Evolutionary conservation across 2,329 filamentous ascomycete genomes (phyloP), one percentile per base, ranked within the genome.

Genomic region (Teratosphaeria zuluensis): DNA sequence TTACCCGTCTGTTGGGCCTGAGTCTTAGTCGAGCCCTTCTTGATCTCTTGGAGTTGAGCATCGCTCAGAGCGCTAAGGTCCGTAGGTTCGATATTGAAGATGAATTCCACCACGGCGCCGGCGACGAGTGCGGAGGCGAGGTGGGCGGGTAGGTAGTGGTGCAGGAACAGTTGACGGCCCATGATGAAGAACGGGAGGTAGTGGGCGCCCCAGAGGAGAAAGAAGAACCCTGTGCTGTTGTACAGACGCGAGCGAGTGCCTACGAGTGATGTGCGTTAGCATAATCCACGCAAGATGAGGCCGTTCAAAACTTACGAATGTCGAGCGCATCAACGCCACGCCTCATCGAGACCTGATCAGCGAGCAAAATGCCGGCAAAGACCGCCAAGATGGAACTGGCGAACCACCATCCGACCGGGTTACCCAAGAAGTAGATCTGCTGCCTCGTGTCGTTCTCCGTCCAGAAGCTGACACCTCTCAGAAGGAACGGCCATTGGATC

Each of bases 171-270:
- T 74, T 99, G 92, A 68, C 92, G 91, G 59, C 92, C 92, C 92
- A 99, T 99, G 63, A 96, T 84, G 78, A 86, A 99, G 80, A 99
- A 99, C 56, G 92, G 92, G 74, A 96, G 85, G 79, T 96, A 99
- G 74, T 99, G 94, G 1, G 91, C 92, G 14, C 90, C 91, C 94
- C 94, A 99, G 58, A 91, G 90, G 59, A 99, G 84, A 84, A 96
- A 97, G 80, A 99, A 95, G 83, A 99, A 99, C 28, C 94, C 94
- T 0, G 94, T 97, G 57, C 91, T 96, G 81, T 97, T 97, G 78
- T 99, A 99, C 55, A 99, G 82, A 63, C 92, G 91, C 28, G 89
- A 92, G 64, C 94, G 92, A 32, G 94, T 91, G 65, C 91, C 91
- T 88, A 16, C 1, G 38, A 38, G 14, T 21, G 9, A 35, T 24